Percentiles rank a stretch among this genome's conserved stretches.
Evolutionary conservation across 2,329 filamentous ascomycete genomes (phyloP).

Genomic region (Cladosporium austrohemisphaericum): DNA sequence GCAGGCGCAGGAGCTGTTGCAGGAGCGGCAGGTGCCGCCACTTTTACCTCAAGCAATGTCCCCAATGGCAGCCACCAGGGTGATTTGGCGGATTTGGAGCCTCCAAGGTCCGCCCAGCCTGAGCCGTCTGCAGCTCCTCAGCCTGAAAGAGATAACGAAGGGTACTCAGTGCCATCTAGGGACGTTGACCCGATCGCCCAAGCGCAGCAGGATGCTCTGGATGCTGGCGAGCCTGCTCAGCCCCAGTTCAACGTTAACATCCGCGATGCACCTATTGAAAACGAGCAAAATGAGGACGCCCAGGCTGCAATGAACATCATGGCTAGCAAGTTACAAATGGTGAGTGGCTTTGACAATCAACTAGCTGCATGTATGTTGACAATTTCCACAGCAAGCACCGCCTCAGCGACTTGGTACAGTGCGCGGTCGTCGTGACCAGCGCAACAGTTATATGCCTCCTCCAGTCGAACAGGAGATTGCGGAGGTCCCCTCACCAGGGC

Average conservation of each 20-base stretch:
- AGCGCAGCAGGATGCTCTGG: conserved; percentile 61
- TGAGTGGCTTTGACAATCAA: conserved; percentile 30
- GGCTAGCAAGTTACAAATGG: conserved; percentile 65
- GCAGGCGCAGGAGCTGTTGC: neutral
- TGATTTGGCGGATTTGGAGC: conserved; percentile 33
- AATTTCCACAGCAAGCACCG: conserved; percentile 48
- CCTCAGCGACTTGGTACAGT: conserved; percentile 65
- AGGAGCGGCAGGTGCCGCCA: conserved; percentile 13
- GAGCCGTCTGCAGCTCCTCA: conserved; percentile 13
- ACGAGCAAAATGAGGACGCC: conserved; percentile 67
- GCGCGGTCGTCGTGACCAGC: conserved; percentile 82
- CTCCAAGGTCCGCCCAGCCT: conserved; percentile 26
- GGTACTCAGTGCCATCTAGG: conserved; percentile 68
- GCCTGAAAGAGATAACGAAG: conserved; percentile 59
- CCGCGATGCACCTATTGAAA: conserved; percentile 69
- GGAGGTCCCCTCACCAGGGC: conserved; percentile 5
- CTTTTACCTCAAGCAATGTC: conserved; percentile 16
- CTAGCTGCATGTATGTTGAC: conserved; percentile 20
- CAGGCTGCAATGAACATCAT: conserved; percentile 72
- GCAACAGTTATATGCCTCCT: conserved; percentile 66
- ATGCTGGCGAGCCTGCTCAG: conserved; percentile 52
- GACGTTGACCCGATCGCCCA: conserved; percentile 60
- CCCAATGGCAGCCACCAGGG: conserved; percentile 32
- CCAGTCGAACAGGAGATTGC: conserved; percentile 6
- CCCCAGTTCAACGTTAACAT: conserved; percentile 75